Percentiles rank a stretch among this genome's conserved stretches.
Conservation (phyloP, 208 protist genomes). For the Angomonas desouzai region DNA sequence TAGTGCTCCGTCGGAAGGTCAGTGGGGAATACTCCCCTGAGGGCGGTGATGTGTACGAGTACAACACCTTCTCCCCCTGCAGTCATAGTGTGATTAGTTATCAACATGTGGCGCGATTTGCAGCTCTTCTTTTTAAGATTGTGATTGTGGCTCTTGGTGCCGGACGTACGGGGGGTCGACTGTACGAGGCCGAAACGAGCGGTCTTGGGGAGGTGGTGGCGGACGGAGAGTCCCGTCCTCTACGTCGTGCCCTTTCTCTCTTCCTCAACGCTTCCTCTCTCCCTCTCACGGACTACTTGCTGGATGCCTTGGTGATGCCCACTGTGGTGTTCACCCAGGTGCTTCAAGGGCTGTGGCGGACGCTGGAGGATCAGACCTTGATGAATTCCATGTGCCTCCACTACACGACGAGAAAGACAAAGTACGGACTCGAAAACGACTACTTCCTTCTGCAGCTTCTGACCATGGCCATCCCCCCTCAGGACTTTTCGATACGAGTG, state of each 20-base stretch:
- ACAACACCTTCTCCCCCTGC: background rate
- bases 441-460: slow-evolving; percentile 63
- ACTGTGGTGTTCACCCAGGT: slow-evolving; percentile 60
- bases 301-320: slow-evolving; percentile 75
- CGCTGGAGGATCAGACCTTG: slow-evolving; percentile 25
- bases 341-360: slow-evolving; percentile 49
- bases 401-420: slow-evolving; percentile 3
- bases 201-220: background rate
- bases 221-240: background rate
- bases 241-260: background rate
- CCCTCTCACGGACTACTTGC: slow-evolving; percentile 31
- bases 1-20: slow-evolving; percentile 2
- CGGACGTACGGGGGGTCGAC: background rate
- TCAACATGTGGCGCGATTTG: slow-evolving; percentile 3
- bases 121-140: background rate
- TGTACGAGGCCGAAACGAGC: background rate
- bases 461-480: slow-evolving; percentile 38
- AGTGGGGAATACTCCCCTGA: background rate
- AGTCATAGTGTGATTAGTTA: background rate
- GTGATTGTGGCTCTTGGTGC: background rate
- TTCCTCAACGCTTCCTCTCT: slow-evolving; percentile 1
- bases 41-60: slow-evolving; percentile 5
- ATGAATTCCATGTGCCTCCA: slow-evolving; percentile 18
- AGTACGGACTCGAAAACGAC: slow-evolving; percentile 18
- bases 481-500: slow-evolving; percentile 49